A percentile compares a stretch with the other conserved stretches of the same genome.
phyloP scores from a whole-genome alignment of 2,329 filamentous ascomycete genomes.

The Boeremia lycopersici region DNA sequence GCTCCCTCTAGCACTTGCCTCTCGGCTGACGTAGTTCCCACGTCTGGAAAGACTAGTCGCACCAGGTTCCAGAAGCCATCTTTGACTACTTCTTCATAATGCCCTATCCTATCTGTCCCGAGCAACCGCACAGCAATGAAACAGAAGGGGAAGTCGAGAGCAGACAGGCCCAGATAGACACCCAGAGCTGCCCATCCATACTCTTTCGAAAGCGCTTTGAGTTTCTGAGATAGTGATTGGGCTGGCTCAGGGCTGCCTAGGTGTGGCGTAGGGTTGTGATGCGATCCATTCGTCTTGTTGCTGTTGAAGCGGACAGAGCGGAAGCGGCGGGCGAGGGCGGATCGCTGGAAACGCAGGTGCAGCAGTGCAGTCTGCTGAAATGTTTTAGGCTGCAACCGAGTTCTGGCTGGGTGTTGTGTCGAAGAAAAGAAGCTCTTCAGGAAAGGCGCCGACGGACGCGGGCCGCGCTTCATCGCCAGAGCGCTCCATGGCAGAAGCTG shows the following conservation, averaged over 20 bases:
- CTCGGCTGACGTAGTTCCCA: slow-evolving; percentile 58
- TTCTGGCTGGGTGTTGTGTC: slow-evolving; percentile 14
- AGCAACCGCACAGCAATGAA: slow-evolving; percentile 84
- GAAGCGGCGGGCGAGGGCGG: slow-evolving; percentile 33
- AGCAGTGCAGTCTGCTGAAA: slow-evolving; percentile 24
- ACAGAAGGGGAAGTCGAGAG: slow-evolving; percentile 92
- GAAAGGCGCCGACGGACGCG: slow-evolving; percentile 10
- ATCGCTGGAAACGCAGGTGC: slow-evolving; percentile 26
- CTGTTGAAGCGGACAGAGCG: slow-evolving; percentile 48
- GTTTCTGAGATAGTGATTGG: slow-evolving; percentile 67
- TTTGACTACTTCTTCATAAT: slow-evolving; percentile 71
- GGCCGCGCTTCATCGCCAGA: slow-evolving; percentile 13
- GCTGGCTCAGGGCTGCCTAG: slow-evolving; percentile 49
- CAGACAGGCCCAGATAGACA: slow-evolving; percentile 84
- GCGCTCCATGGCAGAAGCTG: slow-evolving; percentile 29
- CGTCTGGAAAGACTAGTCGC: slow-evolving; percentile 63
- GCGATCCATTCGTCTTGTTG: slow-evolving; percentile 33
- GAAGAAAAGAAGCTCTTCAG: slow-evolving; percentile 40
- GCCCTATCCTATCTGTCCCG: slow-evolving; percentile 85
- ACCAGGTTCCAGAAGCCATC: slow-evolving; percentile 64
- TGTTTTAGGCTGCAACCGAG: slow-evolving; percentile 10
- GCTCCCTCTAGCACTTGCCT: slow-evolving; percentile 44
- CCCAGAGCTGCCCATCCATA: slow-evolving; percentile 94
- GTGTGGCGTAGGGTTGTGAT: slow-evolving; percentile 48
- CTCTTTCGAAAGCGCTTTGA: slow-evolving; percentile 85